Evolutionary conservation across 192 early-diverging fungal species (phyloP).

Genomic region (Backusella circina): DNA sequence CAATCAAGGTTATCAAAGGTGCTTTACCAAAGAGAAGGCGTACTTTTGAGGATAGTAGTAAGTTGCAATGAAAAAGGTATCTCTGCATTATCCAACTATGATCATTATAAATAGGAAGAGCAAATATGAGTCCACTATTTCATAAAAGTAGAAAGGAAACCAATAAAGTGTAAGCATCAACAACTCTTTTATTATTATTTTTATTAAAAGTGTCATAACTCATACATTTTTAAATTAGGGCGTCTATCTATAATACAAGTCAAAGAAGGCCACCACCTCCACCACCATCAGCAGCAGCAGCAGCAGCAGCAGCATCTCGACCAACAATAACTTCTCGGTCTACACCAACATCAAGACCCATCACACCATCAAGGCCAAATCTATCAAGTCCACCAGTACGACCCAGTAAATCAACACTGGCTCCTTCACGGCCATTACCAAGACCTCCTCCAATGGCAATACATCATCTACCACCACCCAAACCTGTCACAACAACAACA

Average conservation of each 20-base stretch:
- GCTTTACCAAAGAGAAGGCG: background rate
- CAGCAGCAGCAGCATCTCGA: background rate
- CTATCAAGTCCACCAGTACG: background rate
- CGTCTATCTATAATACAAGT: background rate
- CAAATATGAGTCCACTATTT: background rate
- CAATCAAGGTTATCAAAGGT: constrained; percentile 15
- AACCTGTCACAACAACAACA: background rate
- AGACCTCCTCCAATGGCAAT: background rate
- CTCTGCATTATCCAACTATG: background rate
- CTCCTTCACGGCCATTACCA: background rate
- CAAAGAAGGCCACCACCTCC: background rate
- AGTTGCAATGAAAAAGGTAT: background rate
- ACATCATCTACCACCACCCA: background rate
- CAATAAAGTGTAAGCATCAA: background rate
- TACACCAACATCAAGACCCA: background rate
- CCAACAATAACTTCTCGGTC: background rate
- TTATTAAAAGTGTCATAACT: no score
- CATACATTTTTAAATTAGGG: background rate
- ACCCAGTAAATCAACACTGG: background rate
- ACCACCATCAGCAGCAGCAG: background rate
- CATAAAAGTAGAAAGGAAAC: background rate
- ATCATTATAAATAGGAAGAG: background rate
- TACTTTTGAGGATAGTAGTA: constrained; percentile 8
- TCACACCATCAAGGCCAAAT: no score
- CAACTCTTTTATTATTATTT: no score